Conservation (phyloP, 352 stramenopile species). For the Pythium folliculosum region DNA sequence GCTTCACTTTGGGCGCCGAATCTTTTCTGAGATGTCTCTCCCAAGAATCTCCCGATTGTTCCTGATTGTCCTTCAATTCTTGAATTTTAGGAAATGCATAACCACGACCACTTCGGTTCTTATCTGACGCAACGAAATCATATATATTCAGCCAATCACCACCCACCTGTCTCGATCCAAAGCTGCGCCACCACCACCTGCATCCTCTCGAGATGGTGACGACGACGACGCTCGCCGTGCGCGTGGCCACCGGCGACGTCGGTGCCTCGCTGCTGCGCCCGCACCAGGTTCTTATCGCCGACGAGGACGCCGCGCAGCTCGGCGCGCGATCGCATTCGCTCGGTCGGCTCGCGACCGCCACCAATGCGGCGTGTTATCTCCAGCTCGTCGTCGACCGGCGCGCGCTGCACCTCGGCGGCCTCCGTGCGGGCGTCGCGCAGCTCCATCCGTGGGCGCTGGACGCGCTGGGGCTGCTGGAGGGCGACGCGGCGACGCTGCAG, state of each 20-base stretch:
- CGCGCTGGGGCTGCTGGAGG: conserved; percentile 24
- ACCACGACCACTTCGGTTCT: background rate
- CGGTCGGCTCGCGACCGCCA: conserved; percentile 26
- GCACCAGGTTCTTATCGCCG: conserved; percentile 49
- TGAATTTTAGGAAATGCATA: background rate
- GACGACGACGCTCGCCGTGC: background rate
- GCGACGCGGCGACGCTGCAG: background rate
- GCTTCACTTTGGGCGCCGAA: background rate
- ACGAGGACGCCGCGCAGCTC: conserved; percentile 31
- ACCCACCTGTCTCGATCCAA: background rate
- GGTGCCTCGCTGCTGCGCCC: conserved; percentile 39
- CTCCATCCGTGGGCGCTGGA: conserved; percentile 58
- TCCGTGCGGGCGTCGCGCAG: conserved; percentile 37
- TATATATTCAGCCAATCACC: background rate
- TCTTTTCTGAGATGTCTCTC: background rate
- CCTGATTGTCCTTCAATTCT: background rate
- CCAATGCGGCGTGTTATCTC: conserved; percentile 26
- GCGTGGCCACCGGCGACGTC: conserved; percentile 29
- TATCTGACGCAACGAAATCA: background rate
- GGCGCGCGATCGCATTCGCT: conserved; percentile 13
- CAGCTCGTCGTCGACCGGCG: conserved; percentile 41
- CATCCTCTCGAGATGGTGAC: background rate
- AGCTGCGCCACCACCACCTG: background rate
- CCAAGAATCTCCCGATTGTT: too few relatives aligned
- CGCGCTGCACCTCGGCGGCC: conserved; percentile 13